Percentiles rank a stretch among this genome's conserved stretches.
phyloP scores from a whole-genome alignment of 495 filamentous ascomycete genomes.

The Aspergillus panamensis region DNA sequence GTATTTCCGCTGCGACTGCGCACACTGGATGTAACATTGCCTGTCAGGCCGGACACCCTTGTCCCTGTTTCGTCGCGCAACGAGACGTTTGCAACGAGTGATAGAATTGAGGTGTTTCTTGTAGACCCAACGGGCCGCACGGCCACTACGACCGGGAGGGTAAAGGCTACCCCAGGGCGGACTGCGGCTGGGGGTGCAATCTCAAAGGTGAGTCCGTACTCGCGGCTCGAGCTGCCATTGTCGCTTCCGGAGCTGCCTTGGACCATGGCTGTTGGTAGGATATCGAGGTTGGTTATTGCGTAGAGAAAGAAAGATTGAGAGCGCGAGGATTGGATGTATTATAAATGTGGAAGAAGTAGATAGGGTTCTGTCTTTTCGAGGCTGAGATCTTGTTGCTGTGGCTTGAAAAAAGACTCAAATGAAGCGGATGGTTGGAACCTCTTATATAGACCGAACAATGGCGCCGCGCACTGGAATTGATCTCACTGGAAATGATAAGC shows the following conservation, averaged over 20 bases:
- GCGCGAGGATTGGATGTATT: background rate
- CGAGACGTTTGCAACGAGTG: slow-evolving; percentile 33
- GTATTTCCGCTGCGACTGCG: slow-evolving; percentile 33
- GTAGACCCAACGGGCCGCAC: slow-evolving; percentile 35
- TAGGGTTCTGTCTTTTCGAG: background rate
- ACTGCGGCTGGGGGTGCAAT: slow-evolving; percentile 30
- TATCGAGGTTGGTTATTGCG: background rate
- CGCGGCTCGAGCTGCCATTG: slow-evolving; percentile 26
- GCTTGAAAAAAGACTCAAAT: background rate
- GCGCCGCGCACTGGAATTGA: background rate
- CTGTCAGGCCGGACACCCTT: slow-evolving; percentile 27
- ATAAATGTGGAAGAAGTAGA: background rate
- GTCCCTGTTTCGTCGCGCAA: slow-evolving; percentile 34
- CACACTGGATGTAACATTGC: slow-evolving; percentile 36
- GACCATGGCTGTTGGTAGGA: slow-evolving; percentile 26
- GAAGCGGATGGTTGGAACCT: background rate
- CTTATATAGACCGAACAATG: background rate
- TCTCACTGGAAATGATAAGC: background rate
- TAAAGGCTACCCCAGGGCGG: slow-evolving; percentile 31
- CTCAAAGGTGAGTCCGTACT: slow-evolving; percentile 38
- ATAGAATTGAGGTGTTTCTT: slow-evolving; percentile 23
- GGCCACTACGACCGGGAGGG: slow-evolving; percentile 35
- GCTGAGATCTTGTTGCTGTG: background rate
- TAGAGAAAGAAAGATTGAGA: background rate
- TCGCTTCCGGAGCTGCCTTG: slow-evolving; percentile 3